Base-by-base conservation (phyloP, 805 yeast species). In the Ogataea henricii region DNA sequence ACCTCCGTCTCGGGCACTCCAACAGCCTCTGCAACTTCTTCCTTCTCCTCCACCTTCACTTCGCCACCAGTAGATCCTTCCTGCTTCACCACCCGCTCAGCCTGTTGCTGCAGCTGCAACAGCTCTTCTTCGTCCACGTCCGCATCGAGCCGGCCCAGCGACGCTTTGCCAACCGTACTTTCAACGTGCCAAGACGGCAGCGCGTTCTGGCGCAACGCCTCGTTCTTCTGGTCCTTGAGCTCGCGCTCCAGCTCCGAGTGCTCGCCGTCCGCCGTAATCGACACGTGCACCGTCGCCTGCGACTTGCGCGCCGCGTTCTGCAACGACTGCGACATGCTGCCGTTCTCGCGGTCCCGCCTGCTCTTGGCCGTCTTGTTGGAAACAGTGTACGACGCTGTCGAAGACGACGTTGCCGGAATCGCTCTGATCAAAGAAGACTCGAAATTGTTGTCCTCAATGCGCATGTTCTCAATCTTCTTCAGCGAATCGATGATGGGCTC, bases 141-240 rank as follows among this genome's bases (percentile, higher is more conserved):
- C 29, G 73, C 82, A 38, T 77, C 84, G 49, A 82, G 58, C 53
- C 72, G 77, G 48, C 84, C 87, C 49, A 80, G 65, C 3, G 77
- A 74, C 12, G 76, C 67, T 56, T 83, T 75, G 39, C 96, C 96
- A 55, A 92, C 92, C 0, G 99, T 91, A 62, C 92, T 82, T 57
- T 85, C 85, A 54, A 86, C 82, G 64, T 94, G 96, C 99, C 99
- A 94, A 23, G 94, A 85, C 6, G 99, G 99, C 56, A 94, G 75
- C 3, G 97, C 97, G 64, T 94, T 94, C 66, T 92, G 97, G 62
- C 87, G 85, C 66, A 91, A 75, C 55, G 80, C 76, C 66, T 78
- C 84, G 66, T 79, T 82, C 76, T 78, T 83, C 72, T 73, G 82
- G 65, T 87, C 85, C 62, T 79, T 72, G 57, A 82, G 83, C 62